A percentile compares a stretch with the other conserved stretches of the same genome.
phyloP scores from a whole-genome alignment of 1,284 basidiomycete genomes.

The Trichosporon sp. region DNA sequence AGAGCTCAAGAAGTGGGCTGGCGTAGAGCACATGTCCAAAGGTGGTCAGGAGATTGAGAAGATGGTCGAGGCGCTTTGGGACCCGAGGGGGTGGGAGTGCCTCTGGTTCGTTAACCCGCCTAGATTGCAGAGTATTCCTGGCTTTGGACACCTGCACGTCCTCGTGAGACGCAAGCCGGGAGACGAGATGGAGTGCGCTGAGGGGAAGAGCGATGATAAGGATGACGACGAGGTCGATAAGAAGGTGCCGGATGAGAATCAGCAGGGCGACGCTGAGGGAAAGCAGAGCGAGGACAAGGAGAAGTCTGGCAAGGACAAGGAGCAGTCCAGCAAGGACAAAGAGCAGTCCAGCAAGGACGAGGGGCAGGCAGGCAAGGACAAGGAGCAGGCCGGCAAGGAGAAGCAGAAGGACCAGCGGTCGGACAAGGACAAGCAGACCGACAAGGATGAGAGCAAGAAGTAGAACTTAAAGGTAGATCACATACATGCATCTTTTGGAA shows the following conservation, averaged over 20 bases:
- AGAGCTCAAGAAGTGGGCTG: slow-evolving; percentile 35
- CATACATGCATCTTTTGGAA: no score
- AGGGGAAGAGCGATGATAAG: background rate
- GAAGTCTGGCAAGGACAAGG: background rate
- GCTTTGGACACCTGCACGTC: slow-evolving; percentile 46
- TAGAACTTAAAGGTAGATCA: no score
- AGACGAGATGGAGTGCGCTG: slow-evolving; percentile 35
- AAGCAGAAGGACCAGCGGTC: no score
- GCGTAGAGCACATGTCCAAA: slow-evolving; percentile 25
- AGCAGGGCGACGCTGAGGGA: background rate
- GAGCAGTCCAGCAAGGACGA: background rate
- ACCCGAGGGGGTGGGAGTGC: slow-evolving; percentile 44
- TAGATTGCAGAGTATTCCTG: slow-evolving; percentile 41
- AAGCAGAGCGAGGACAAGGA: background rate
- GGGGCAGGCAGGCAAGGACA: background rate
- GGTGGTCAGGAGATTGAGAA: slow-evolving; percentile 40
- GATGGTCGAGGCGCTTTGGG: slow-evolving; percentile 45
- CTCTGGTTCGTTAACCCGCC: slow-evolving; percentile 40
- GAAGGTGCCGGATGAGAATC: background rate
- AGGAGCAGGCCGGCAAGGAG: background rate
- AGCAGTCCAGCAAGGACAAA: background rate
- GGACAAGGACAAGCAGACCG: no score
- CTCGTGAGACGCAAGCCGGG: slow-evolving; percentile 45
- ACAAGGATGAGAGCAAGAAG: no score
- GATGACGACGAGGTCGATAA: background rate